Conservation (phyloP, 495 filamentous ascomycete species). For the Neurospora sp. region DNA sequence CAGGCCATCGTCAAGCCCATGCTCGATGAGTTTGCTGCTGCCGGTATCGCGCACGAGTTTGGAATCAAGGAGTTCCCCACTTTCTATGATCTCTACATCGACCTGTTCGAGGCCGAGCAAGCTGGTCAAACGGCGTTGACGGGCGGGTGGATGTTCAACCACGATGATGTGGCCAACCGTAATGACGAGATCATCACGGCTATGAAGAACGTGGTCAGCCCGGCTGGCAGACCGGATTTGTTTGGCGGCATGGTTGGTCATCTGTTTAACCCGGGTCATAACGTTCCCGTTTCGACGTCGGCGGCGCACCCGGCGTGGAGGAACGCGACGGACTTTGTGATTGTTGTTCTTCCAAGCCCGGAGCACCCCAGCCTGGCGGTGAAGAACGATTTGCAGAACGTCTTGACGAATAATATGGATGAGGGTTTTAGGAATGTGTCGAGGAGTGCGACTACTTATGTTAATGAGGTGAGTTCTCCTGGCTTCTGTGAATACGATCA, state of each 20-base stretch:
- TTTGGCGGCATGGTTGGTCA: conserved; percentile 25
- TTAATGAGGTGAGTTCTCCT: conserved; percentile 37
- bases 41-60: conserved; percentile 13
- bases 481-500: no score
- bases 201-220: conserved; percentile 18
- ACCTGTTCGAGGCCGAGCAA: conserved; percentile 25
- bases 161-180: conserved; percentile 25
- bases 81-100: conserved; percentile 30
- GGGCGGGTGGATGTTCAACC: conserved; percentile 32
- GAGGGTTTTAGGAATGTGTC: conserved; percentile 20
- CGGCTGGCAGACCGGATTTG: conserved; percentile 6
- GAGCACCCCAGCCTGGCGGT: conserved; percentile 2
- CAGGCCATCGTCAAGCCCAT: conserved; percentile 25
- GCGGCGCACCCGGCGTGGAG: conserved; percentile 47
- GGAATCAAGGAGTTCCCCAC: conserved; percentile 21
- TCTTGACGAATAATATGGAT: conserved; percentile 18
- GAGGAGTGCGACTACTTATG: conserved; percentile 26
- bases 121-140: conserved; percentile 15
- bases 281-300: conserved; percentile 19
- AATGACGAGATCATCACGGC: conserved; percentile 26
- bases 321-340: conserved; percentile 18
- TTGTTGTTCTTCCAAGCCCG: conserved; percentile 9
- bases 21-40: conserved; percentile 23
- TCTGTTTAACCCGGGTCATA: conserved; percentile 32
- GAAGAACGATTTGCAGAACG: conserved; percentile 15